Conservation (phyloP, 495 filamentous ascomycete species). For the Penicillium atrosanguineum region DNA sequence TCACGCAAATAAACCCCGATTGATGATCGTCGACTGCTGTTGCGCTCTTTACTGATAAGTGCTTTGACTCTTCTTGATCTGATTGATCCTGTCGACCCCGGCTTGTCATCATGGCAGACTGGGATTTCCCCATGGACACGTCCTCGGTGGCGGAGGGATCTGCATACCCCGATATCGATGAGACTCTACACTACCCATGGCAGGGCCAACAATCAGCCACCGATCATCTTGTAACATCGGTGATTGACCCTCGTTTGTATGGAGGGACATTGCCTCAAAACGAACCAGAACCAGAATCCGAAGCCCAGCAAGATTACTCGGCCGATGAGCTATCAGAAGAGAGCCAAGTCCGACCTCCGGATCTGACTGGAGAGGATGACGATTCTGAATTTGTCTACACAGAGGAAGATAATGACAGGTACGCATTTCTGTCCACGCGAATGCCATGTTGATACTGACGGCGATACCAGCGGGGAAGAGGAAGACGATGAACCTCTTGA, state of each 20-base stretch:
- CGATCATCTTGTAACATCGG: slow-evolving; percentile 23
- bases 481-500: slow-evolving; percentile 35
- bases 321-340: slow-evolving; percentile 16
- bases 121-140: slow-evolving; percentile 17
- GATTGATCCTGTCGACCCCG: neutral
- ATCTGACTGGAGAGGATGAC: slow-evolving; percentile 12
- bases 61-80: neutral
- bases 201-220: slow-evolving; percentile 21
- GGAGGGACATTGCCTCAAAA: slow-evolving; percentile 22
- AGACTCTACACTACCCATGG: slow-evolving; percentile 37
- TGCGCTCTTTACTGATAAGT: neutral
- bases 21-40: neutral
- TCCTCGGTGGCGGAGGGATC: slow-evolving; percentile 16
- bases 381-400: slow-evolving; percentile 27
- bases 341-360: neutral
- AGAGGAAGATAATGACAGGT: slow-evolving; percentile 37
- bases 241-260: slow-evolving; percentile 45
- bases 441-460: neutral
- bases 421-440: neutral
- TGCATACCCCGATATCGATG: slow-evolving; percentile 40
- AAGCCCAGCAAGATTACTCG: slow-evolving; percentile 9
- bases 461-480: slow-evolving; percentile 15
- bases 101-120: slow-evolving; percentile 17
- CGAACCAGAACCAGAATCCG: neutral
- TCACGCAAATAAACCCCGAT: slow-evolving; percentile 7